Evolutionary conservation across 2,329 filamentous ascomycete genomes (phyloP), one percentile per base, ranked within the genome.

Genomic region (Claviceps sp.): DNA sequence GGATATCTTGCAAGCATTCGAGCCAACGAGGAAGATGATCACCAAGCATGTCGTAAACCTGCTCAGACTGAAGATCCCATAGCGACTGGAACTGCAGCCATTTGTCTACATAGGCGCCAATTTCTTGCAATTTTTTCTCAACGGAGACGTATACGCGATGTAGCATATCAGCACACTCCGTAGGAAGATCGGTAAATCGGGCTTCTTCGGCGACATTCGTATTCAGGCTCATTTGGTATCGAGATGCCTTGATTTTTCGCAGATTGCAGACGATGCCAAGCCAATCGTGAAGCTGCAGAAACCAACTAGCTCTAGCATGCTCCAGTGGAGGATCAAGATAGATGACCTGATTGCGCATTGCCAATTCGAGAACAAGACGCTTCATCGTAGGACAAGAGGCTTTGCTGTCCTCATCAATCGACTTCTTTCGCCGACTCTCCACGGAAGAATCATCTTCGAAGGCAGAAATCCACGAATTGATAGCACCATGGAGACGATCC

Each of bases 31-130:
- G 85, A 18, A 98, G 78, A 62, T 96, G 86, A 57, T 97, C 90
- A 11, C 91, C 90, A 7, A 98, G 78, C 50, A 87, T 81, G 55
- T 95, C 88, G 62, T 96, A 95, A 1, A 98, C 89, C 59, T 96
- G 88, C 57, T 96, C 91, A 2, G 91, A 88, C 65, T 95, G 91
- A 53, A 98, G 76, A 72, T 98, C 93, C 93, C 93, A 98, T 0
- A 98, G 77, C 6, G 91, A 97, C 68, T 98, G 93, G 70, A 97
- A 98, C 61, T 96, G 93, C 46, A 98, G 76, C 93, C 93, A 98
- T 68, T 97, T 94, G 65, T 96, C 89, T 9, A 98, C 88, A 60
- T 98, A 98, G 4, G 76, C 75, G 40, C 86, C 81, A 37, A 97
- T 88, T 44, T 86, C 82, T 16, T 77, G 75, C 4, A 98, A 72